Base-by-base conservation (phyloP, 2,329 filamentous ascomycete species). In the Hawksworthiomyces lignivorus region DNA sequence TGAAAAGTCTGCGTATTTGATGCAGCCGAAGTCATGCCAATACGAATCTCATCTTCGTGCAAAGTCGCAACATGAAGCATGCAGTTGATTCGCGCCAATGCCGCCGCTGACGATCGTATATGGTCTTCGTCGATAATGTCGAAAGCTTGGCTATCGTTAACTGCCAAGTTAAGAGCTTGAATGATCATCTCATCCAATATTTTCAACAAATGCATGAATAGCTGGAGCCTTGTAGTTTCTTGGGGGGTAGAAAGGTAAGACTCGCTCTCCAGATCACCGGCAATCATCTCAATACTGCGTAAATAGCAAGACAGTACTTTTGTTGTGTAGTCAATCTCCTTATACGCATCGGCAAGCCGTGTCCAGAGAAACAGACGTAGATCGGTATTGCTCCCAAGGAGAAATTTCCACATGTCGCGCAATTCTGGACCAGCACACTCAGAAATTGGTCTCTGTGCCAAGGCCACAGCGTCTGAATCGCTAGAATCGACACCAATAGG, bases 241-340 rank as follows among this genome's bases (percentile, higher is more conserved):
- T 68, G 64, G 0, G 79, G 64, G 1, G 75, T 73, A 7, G 72
- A 63, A 9, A 74, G 67, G 51, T 80, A 80, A 8, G 88, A 65
- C 47, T 92, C 84, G 18, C 66, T 61, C 44, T 73, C 70, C 27
- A 79, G 62, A 46, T 78, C 74, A 17, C 68, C 68, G 4, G 92
- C 70, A 17, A 97, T 77, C 53, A 89, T 82, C 57, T 94, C 87
- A 36, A 97, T 86, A 50, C 85, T 87, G 51, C 84, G 82, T 22
- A 98, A 68, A 46, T 86, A 77, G 60, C 89, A 97, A 0, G 86
- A 94, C 22, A 96, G 79, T 12, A 92, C 81, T 59, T 95, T 96
- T 0, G 90, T 88, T 1, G 77, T 68, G 54, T 96, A 95, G 7
- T 84, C 77, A 47, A 98, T 94, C 7, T 75, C 77, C 39, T 80